A percentile compares a stretch with the other conserved stretches of the same genome.
phyloP scores from a whole-genome alignment of 2,329 filamentous ascomycete genomes.

The Trichoderma guizhouense region DNA sequence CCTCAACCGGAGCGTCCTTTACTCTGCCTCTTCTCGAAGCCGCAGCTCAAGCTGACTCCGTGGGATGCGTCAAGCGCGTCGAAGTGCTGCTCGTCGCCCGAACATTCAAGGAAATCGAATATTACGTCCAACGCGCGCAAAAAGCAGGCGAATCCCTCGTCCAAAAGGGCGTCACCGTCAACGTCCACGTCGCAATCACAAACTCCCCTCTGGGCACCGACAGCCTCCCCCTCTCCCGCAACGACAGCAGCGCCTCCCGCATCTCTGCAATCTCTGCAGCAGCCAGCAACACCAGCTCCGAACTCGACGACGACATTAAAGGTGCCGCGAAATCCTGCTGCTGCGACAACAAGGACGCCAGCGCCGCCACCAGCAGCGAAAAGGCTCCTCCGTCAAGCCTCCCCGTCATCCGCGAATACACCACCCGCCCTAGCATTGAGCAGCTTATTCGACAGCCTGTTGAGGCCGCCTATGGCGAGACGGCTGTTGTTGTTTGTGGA shows the following conservation, averaged over 20 bases:
- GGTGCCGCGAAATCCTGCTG: slow-evolving; percentile 25
- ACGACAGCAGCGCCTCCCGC: not conserved
- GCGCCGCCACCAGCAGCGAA: not conserved
- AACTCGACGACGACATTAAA: slow-evolving; percentile 8
- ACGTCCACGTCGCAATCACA: slow-evolving; percentile 54
- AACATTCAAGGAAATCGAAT: slow-evolving; percentile 52
- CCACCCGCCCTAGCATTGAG: slow-evolving; percentile 48
- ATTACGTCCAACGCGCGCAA: slow-evolving; percentile 50
- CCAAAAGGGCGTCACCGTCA: slow-evolving; percentile 46
- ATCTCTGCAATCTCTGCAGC: not conserved
- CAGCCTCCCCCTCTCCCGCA: slow-evolving; percentile 3
- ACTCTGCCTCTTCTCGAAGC: slow-evolving; percentile 58
- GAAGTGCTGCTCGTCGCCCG: slow-evolving; percentile 52
- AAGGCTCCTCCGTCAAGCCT: not conserved
- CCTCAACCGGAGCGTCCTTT: slow-evolving; percentile 62
- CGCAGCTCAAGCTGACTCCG: slow-evolving; percentile 40
- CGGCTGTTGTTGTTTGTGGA: slow-evolving; percentile 59
- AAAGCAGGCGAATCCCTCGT: slow-evolving; percentile 41
- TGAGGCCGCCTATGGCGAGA: slow-evolving; percentile 58
- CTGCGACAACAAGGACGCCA: slow-evolving; percentile 1
- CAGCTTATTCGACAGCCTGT: slow-evolving; percentile 51
- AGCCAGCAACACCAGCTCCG: not conserved
- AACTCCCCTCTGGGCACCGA: slow-evolving; percentile 19
- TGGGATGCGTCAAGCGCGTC: slow-evolving; percentile 50
- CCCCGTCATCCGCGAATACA: slow-evolving; percentile 40